Base-by-base conservation (phyloP, 345 rosid genomes). In the Turnera subulata region DNA sequence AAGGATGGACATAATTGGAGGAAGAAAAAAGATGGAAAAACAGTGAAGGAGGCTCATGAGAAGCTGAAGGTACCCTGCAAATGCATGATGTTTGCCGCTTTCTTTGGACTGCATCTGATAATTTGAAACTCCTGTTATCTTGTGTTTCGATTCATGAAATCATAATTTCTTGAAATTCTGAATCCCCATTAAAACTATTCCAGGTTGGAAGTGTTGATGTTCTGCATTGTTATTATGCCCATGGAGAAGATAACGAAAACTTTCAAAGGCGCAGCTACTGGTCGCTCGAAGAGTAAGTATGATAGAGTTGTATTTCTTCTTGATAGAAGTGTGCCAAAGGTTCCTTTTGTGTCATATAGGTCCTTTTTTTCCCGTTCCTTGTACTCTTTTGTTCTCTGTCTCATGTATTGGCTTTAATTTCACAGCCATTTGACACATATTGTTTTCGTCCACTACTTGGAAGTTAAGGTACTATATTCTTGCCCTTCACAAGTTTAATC, bases 1-100 rank as follows among this genome's bases (percentile, higher is more conserved):
- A 91, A 88, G 78, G 97, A 88, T 42, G 97, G 97, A 19, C 97
- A 88, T 72, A 88, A 75, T 55, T 91, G 97, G 97, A 91, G 96
- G 74, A 91, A 88, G 89, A 91, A 85, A 59, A 84, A 66, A 67
- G 96, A 91, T 79, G 97, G 96, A 48, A 91, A 88, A 76, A 91
- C 94, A 0, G 84, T 88, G 32, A 91, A 84, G 75, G 96, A 91
- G 82, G 96, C 91, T 68, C 97, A 91, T 46, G 96, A 88, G 79
- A 91, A 80, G 83, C 85, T 91, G 54, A 91, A 91, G 91, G 97
- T 88, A 61, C 53, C 20, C 22, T 56, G 22, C 40, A 26, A 2
- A 10, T 29, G 2, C 15, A 40, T 54, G 24, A 1, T 22, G 45
- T 39, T 23, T 42, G 24, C 6, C 5, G 39, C 21, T 21, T 22